A percentile compares a stretch with the other conserved stretches of the same genome.
phyloP scores from a whole-genome alignment of 305 asterid genomes.

The Solanum hybrid region DNA sequence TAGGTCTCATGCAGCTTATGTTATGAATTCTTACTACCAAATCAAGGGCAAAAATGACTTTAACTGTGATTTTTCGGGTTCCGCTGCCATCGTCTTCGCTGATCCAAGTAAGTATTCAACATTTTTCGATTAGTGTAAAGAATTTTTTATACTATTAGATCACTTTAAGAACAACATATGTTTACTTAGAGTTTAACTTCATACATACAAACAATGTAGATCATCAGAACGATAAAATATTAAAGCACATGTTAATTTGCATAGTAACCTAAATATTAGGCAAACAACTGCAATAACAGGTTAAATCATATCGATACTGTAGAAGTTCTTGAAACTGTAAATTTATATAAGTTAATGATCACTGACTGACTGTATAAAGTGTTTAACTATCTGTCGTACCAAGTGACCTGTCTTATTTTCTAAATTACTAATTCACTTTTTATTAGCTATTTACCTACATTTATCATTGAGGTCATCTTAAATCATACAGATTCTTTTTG shows the following conservation, averaged over 20 bases:
- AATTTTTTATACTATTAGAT: background rate
- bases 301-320: background rate
- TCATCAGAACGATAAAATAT: background rate
- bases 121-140: rapidly evolving
- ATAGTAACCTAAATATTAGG: background rate
- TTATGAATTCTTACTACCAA: conserved; percentile 54
- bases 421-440: background rate
- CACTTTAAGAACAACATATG: background rate
- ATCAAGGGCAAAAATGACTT: conserved; percentile 29
- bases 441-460: background rate
- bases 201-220: background rate
- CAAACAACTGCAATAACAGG: background rate
- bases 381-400: background rate
- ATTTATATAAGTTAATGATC: background rate
- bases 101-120: conserved; percentile 43
- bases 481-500: background rate
- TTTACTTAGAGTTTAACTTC: background rate
- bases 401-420: background rate
- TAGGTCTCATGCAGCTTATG: conserved; percentile 43
- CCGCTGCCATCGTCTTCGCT: conserved; percentile 24
- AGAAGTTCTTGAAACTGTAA: background rate
- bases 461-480: background rate
- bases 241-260: background rate
- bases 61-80: conserved; percentile 44
- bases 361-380: background rate